Conservation (phyloP, 2,329 filamentous ascomycete species). For the Cladophialophora chaetospira region DNA sequence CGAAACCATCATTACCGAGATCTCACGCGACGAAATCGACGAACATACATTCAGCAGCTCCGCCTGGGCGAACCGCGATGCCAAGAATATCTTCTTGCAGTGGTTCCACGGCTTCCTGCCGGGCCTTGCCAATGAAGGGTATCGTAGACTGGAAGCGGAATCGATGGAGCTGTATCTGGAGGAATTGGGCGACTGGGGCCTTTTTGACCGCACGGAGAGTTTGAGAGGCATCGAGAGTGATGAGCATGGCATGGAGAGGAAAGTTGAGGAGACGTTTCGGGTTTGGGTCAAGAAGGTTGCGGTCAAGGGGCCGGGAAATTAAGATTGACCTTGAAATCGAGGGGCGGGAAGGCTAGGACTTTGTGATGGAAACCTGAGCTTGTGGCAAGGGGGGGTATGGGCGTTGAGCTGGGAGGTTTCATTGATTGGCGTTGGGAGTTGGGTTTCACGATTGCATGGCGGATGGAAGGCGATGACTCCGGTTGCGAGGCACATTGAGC, state of each 20-base stretch:
- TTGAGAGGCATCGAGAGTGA: slow-evolving; percentile 12
- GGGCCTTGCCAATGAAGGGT: slow-evolving; percentile 26
- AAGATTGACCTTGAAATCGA: neutral
- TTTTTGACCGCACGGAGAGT: slow-evolving; percentile 19
- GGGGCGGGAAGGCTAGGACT: neutral
- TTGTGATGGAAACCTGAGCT: too few relatives aligned
- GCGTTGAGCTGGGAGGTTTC: too few relatives aligned
- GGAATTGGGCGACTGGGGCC: slow-evolving; percentile 12
- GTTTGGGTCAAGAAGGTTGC: slow-evolving; percentile 30
- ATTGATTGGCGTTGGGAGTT: too few relatives aligned
- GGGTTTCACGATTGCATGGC: too few relatives aligned
- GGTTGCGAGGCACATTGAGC: too few relatives aligned
- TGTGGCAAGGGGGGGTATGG: too few relatives aligned
- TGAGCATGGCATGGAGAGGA: neutral
- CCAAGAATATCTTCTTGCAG: slow-evolving; percentile 26
- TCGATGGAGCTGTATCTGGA: slow-evolving; percentile 26
- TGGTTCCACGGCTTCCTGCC: slow-evolving; percentile 28
- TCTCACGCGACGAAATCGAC: slow-evolving; percentile 16
- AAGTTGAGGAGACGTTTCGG: slow-evolving; percentile 25
- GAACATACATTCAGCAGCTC: slow-evolving; percentile 19
- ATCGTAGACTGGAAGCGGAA: slow-evolving; percentile 23
- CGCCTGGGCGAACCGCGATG: slow-evolving; percentile 30
- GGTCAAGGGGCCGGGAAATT: slow-evolving; percentile 30
- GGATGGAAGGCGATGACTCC: too few relatives aligned
- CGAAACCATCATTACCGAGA: neutral